These are phyloP conservation scores for Cercophora newfieldiana DNA, from an alignment of 495 filamentous ascomycete species.

Conservation along the genomic window DNA sequence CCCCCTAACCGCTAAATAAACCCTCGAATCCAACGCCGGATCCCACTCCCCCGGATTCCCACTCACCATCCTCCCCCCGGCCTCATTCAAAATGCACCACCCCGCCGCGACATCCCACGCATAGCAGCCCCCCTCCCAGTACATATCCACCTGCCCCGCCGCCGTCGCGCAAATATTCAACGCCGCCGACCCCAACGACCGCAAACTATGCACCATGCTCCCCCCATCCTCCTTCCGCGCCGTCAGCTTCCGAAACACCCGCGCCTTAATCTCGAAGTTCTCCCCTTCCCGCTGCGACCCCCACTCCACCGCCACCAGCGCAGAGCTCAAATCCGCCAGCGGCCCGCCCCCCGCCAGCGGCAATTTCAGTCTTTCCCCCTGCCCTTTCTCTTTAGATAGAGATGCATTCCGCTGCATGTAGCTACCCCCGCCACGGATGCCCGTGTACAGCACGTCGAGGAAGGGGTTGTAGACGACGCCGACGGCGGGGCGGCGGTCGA, in stretches of 20 bases:
- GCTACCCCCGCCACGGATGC: constrained; percentile 66
- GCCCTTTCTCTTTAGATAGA: constrained; percentile 25
- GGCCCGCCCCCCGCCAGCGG: constrained; percentile 59
- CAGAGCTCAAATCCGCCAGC: constrained; percentile 57
- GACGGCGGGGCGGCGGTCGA: constrained; percentile 62
- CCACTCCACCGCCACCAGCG: constrained; percentile 76
- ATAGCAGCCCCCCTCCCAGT: constrained; percentile 95
- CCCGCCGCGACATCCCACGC: constrained; percentile 93
- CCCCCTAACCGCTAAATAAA: constrained; percentile 75
- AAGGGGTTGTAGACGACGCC: constrained; percentile 88
- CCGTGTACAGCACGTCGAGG: constrained; percentile 66
- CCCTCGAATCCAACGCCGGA: constrained; percentile 68
- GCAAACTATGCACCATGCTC: constrained; percentile 78
- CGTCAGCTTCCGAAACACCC: constrained; percentile 68
- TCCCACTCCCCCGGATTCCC: constrained; percentile 80
- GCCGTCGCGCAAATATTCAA: constrained; percentile 84
- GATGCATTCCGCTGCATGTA: constrained; percentile 52
- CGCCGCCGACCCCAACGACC: constrained; percentile 76
- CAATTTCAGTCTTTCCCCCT: constrained; percentile 35
- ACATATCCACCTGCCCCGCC: constrained; percentile 73
- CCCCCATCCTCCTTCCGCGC: constrained; percentile 64
- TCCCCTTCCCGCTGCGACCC: constrained; percentile 68
- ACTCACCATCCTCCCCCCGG: constrained; percentile 76
- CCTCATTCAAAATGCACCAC: constrained; percentile 85
- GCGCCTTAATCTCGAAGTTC: constrained; percentile 74